phyloP scores from a whole-genome alignment of 768 basidiomycete genomes.

The Boletus reticuloceps region DNA sequence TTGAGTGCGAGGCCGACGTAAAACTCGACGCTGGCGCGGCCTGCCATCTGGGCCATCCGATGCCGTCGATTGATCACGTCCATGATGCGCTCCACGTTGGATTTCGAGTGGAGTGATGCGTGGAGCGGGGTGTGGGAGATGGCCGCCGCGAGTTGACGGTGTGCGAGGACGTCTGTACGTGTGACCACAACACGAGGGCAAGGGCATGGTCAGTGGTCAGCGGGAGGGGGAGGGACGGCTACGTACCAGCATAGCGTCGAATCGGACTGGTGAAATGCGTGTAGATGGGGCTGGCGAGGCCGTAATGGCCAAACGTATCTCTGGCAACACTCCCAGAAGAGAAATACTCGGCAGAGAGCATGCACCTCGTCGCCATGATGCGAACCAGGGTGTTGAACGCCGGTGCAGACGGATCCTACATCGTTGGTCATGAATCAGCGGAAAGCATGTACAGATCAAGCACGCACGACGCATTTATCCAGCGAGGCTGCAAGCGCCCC shows the following conservation, averaged over 20 bases:
- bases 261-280: conserved; percentile 99
- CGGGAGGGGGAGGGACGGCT: not conserved
- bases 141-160: conserved; percentile 89
- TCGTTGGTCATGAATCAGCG: not conserved
- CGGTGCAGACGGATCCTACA: conserved; percentile 75
- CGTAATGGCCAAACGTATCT: conserved; percentile 95
- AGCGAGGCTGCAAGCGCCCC: conserved; percentile 85
- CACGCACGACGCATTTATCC: conserved; percentile 79
- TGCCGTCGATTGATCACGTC: conserved; percentile 89
- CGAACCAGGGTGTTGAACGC: conserved; percentile 97
- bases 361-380: conserved; percentile 98
- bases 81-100: conserved; percentile 82
- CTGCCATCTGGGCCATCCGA: conserved; percentile 96
- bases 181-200: too few relatives aligned
- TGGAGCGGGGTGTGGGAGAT: conserved; percentile 84
- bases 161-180: conserved; percentile 78
- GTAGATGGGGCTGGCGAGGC: conserved; percentile 95
- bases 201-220: not conserved
- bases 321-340: conserved; percentile 90
- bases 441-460: not conserved
- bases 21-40: conserved; percentile 95
- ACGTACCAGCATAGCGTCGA: conserved; percentile 85
- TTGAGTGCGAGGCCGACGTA: conserved; percentile 94
- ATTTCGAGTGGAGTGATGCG: conserved; percentile 82
- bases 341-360: conserved; percentile 98